Evolutionary conservation across 495 filamentous ascomycete species (phyloP).

Genomic region (Pyrenopolyporus hunteri): DNA sequence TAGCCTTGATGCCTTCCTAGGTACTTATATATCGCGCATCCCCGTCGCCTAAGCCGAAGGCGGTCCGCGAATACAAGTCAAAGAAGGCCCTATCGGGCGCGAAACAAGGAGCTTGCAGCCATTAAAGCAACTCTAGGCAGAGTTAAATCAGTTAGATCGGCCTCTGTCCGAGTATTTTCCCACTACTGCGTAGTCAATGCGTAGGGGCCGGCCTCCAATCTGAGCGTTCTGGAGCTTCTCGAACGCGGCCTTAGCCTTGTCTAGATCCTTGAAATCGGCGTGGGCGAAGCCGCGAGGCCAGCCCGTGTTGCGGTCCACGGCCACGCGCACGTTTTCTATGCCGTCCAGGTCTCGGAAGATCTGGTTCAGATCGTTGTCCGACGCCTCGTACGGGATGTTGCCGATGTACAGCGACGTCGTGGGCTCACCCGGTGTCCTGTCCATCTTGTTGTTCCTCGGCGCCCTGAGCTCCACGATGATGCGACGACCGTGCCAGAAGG

Average conservation of each 20-base stretch:
- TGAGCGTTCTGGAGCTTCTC: slow-evolving; percentile 61
- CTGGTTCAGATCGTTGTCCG: slow-evolving; percentile 83
- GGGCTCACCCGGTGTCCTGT: slow-evolving; percentile 40
- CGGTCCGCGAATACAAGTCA: no score
- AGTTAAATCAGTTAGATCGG: background rate
- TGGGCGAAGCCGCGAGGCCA: slow-evolving; percentile 90
- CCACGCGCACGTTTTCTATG: slow-evolving; percentile 81
- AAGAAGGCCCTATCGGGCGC: no score
- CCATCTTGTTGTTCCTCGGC: background rate
- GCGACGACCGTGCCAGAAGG: slow-evolving; percentile 81
- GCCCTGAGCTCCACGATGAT: slow-evolving; percentile 61
- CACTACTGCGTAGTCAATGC: slow-evolving; percentile 64
- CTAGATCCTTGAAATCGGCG: slow-evolving; percentile 76
- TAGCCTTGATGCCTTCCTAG: background rate
- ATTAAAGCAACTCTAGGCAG: background rate
- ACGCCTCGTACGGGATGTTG: slow-evolving; percentile 88
- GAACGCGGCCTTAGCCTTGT: slow-evolving; percentile 63
- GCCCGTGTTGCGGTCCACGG: slow-evolving; percentile 87
- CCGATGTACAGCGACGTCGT: slow-evolving; percentile 81
- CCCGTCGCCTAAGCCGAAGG: background rate
- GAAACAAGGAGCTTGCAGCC: no score
- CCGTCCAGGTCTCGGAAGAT: slow-evolving; percentile 76
- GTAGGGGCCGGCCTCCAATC: slow-evolving; percentile 70
- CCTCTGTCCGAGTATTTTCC: background rate
- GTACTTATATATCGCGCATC: slow-evolving; percentile 2